A percentile compares a stretch with the other conserved stretches of the same genome.
Evolutionary conservation across 225 moss, liverwort and hornwort species (phyloP).

Genomic region (Straminergon stramineum): DNA sequence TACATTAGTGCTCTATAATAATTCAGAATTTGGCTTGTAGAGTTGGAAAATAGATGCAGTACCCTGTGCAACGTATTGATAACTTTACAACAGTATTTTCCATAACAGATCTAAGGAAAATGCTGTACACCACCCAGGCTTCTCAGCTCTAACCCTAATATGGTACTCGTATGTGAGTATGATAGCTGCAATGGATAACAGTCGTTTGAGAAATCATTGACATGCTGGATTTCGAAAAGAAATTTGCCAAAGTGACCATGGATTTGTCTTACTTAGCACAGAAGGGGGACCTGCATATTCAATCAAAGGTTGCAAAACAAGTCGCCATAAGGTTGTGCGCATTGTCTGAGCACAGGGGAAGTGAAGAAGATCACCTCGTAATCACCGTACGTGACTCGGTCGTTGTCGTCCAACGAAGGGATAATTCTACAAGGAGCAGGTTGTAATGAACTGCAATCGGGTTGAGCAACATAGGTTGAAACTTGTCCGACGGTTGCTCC

Average conservation of each 20-base stretch:
- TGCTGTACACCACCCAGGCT: not conserved
- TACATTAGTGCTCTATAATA: not conserved
- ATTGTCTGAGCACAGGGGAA: not conserved
- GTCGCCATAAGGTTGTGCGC: not conserved
- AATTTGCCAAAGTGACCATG: not conserved
- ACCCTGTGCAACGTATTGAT: not conserved
- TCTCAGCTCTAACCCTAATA: not conserved
- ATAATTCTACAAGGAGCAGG: not conserved
- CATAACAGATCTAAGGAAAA: not conserved
- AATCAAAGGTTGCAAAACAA: not conserved
- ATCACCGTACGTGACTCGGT: not conserved
- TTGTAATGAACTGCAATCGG: conserved; percentile 14
- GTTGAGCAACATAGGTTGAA: not conserved
- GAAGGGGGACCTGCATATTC: not conserved
- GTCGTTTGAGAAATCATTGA: not conserved
- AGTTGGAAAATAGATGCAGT: not conserved
- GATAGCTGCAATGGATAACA: not conserved
- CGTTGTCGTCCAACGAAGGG: not conserved
- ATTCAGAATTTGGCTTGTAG: not conserved
- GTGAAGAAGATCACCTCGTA: conserved; percentile 6
- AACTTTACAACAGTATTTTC: not conserved
- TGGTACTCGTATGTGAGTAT: not conserved
- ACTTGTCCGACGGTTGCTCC: not conserved
- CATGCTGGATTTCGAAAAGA: not conserved
- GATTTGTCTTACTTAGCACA: not conserved